phyloP scores from a whole-genome alignment of 495 filamentous ascomycete species.

The Talaromyces borbonicus region DNA sequence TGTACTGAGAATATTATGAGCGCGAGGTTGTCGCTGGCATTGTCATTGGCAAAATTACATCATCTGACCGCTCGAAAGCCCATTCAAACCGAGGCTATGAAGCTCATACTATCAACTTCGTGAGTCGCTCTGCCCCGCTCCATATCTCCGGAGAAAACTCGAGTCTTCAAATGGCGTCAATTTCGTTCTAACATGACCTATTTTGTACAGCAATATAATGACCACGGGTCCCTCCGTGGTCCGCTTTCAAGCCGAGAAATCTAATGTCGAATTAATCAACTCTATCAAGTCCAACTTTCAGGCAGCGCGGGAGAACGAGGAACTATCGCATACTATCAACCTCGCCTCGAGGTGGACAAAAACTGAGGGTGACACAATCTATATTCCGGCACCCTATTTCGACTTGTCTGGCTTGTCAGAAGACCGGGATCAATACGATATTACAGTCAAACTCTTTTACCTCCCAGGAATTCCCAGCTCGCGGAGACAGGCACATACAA shows the following conservation, averaged over 20 bases:
- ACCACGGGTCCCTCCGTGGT: conserved; percentile 69
- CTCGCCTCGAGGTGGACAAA: conserved; percentile 49
- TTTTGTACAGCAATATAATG: conserved; percentile 66
- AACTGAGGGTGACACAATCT: conserved; percentile 47
- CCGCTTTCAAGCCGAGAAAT: conserved; percentile 64
- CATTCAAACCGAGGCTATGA: conserved; percentile 47
- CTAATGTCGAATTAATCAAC: conserved; percentile 79
- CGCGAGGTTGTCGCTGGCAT: too few species aligned
- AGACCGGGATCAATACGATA: conserved; percentile 74
- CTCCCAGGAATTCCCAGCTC: conserved; percentile 56
- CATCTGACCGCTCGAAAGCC: too few species aligned
- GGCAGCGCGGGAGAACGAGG: conserved; percentile 49
- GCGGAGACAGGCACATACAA: conserved; percentile 53
- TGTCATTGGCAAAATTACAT: too few species aligned
- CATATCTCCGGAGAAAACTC: too few species aligned
- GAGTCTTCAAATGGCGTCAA: too few species aligned
- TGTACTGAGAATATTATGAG: too few species aligned
- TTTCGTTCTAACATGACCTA: not conserved
- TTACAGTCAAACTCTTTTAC: conserved; percentile 91
- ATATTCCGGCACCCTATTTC: conserved; percentile 70
- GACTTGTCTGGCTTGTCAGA: conserved; percentile 60
- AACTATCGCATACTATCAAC: conserved; percentile 8
- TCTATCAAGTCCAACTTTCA: conserved; percentile 75
- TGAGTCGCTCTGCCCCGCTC: conserved; percentile 30
- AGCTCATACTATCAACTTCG: conserved; percentile 85